Percentiles rank a stretch among this genome's conserved stretches.
Conservation (phyloP, 495 filamentous ascomycete genomes). For the Monascus purpureus region DNA sequence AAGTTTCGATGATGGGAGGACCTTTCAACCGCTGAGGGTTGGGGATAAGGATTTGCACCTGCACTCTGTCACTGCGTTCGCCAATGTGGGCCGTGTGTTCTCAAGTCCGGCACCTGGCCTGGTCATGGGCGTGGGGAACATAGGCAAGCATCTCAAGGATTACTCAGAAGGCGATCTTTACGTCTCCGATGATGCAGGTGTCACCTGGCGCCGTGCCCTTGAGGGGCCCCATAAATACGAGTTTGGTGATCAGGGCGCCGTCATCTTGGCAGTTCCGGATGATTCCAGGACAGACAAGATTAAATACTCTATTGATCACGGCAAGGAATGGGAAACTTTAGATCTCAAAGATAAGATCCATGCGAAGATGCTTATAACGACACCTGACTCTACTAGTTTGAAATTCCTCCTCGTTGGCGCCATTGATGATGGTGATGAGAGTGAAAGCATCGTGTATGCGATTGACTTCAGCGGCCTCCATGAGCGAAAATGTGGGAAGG, state of each 20-base stretch:
- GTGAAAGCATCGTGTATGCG: constrained; percentile 44
- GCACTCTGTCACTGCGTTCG: constrained; percentile 74
- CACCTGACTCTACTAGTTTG: constrained; percentile 75
- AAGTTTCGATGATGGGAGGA: constrained; percentile 86
- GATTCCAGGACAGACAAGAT: constrained; percentile 48
- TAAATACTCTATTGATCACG: constrained; percentile 76
- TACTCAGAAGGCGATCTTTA: constrained; percentile 63
- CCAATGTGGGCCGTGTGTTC: constrained; percentile 73
- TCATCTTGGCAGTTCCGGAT: constrained; percentile 70
- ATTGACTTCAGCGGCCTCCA: constrained; percentile 76
- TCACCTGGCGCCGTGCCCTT: constrained; percentile 62
- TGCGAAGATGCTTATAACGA: constrained; percentile 64
- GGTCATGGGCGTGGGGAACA: constrained; percentile 87
- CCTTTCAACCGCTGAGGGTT: constrained; percentile 51
- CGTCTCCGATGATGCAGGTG: constrained; percentile 81
- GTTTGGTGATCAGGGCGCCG: constrained; percentile 81
- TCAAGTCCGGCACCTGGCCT: constrained; percentile 87
- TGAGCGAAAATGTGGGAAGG: constrained; percentile 62
- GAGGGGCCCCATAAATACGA: constrained; percentile 87
- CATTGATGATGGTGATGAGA: constrained; percentile 26
- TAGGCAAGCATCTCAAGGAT: constrained; percentile 51
- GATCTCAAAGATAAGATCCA: constrained; percentile 46
- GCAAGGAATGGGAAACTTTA: constrained; percentile 57
- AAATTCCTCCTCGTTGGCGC: constrained; percentile 66
- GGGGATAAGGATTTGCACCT: constrained; percentile 56